Evolutionary conservation across 192 early-diverging fungal species (phyloP).

Genomic region (Spizellomyces sp.): DNA sequence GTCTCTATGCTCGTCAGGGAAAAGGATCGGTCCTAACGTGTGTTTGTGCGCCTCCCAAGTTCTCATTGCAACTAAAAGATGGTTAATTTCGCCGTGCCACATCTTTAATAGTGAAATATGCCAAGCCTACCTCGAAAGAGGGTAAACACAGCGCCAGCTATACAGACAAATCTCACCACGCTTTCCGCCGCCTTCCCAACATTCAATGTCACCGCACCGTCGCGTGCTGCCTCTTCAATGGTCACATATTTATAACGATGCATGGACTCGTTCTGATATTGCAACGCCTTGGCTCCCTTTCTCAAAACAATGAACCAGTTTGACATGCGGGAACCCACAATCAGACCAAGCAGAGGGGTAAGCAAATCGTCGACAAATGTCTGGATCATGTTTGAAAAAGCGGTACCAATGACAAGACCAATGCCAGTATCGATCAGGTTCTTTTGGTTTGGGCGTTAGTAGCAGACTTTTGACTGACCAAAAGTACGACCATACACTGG

Average conservation of each 20-base stretch:
- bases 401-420: slow-evolving; percentile 29
- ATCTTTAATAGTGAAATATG: not conserved
- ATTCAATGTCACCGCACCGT: slow-evolving; percentile 23
- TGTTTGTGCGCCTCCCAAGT: not conserved
- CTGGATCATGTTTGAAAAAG: slow-evolving; percentile 27
- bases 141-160: slow-evolving; percentile 16
- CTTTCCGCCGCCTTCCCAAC: slow-evolving; percentile 2
- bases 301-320: slow-evolving; percentile 24
- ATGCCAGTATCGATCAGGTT: slow-evolving; percentile 29
- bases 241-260: slow-evolving; percentile 10
- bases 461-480: not conserved
- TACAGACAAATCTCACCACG: slow-evolving; percentile 10
- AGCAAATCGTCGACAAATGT: slow-evolving; percentile 26
- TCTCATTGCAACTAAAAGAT: slow-evolving; percentile 9
- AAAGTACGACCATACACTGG: not conserved
- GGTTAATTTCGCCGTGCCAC: not conserved
- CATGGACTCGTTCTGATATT: not conserved
- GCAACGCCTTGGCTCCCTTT: not conserved
- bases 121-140: slow-evolving; percentile 14
- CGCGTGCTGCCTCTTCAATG: slow-evolving; percentile 17
- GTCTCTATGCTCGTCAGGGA: not conserved
- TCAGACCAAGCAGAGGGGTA: slow-evolving; percentile 21
- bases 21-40: not conserved
- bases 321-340: slow-evolving; percentile 19
- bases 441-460: not conserved